Evolutionary conservation across 768 basidiomycete genomes (phyloP).

Genomic region (Russula lepida): DNA sequence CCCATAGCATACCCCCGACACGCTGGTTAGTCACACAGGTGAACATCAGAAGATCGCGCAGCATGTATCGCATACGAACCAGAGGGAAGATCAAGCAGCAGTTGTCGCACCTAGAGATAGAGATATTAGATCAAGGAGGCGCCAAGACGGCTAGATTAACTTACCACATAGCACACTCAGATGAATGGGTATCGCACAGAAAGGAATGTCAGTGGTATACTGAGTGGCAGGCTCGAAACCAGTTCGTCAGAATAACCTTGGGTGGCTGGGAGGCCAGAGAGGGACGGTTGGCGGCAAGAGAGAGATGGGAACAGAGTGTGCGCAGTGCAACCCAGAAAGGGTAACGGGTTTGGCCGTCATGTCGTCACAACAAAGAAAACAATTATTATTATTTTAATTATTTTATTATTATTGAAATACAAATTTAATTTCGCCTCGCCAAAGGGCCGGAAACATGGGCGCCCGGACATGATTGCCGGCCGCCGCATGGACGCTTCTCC

Average conservation of each 20-base stretch:
- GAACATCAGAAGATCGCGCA: constrained; percentile 7
- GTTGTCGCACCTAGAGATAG: constrained; percentile 59
- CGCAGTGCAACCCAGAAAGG: constrained; percentile 2
- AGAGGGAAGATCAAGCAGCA: constrained; percentile 67
- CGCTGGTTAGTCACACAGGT: constrained; percentile 35
- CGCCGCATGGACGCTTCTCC: constrained; percentile 8
- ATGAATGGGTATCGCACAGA: constrained; percentile 11
- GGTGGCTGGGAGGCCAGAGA: neutral
- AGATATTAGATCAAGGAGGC: neutral
- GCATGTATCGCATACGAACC: constrained; percentile 33
- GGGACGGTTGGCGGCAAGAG: neutral
- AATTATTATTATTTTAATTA: neutral
- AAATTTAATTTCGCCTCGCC: neutral
- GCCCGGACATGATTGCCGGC: constrained; percentile 10
- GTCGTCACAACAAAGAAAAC: constrained; percentile 6
- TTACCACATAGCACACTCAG: constrained; percentile 13
- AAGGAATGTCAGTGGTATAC: neutral
- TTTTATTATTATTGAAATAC: neutral
- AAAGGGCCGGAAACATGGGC: neutral
- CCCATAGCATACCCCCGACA: constrained; percentile 67
- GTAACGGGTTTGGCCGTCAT: neutral
- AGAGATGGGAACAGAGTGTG: neutral
- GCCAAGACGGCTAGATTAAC: constrained; percentile 1
- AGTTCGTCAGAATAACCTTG: neutral
- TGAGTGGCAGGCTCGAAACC: neutral